phyloP scores from a whole-genome alignment of 164 flowering plant species.

The Malania oleifera region DNA sequence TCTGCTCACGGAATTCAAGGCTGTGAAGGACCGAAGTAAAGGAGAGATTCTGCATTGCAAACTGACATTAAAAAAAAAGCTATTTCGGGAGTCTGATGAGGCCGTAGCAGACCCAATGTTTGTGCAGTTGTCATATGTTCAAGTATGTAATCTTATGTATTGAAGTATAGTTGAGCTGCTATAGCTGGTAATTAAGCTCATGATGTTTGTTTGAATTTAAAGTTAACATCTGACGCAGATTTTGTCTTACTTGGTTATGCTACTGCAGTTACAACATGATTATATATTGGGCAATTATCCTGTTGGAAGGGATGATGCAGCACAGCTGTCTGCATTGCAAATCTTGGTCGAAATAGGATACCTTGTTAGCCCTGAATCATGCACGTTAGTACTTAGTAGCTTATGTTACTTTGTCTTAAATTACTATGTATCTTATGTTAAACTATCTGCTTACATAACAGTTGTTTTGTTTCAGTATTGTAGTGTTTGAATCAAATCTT shows the following conservation, averaged over 20 bases:
- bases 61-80: conserved; percentile 73
- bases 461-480: not conserved
- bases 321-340: conserved; percentile 91
- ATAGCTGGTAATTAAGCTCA: not conserved
- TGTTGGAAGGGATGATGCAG: conserved; percentile 98
- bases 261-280: conserved; percentile 92
- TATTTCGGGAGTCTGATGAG: conserved; percentile 99
- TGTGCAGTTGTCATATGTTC: conserved; percentile 90
- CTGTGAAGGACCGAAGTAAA: conserved; percentile 86
- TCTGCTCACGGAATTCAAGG: conserved; percentile 88
- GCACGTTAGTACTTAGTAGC: conserved; percentile 86
- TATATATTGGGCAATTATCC: conserved; percentile 97
- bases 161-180: not conserved
- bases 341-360: conserved; percentile 93
- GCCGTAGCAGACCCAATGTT: conserved; percentile 91
- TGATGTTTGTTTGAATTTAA: not conserved
- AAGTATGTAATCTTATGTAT: conserved; percentile 42
- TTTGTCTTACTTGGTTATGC: conserved; percentile 11
- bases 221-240: not conserved
- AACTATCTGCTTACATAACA: not conserved
- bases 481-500: not conserved
- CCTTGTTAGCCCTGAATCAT: conserved; percentile 62
- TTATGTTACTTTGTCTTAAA: not conserved
- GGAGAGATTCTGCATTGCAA: conserved; percentile 97
- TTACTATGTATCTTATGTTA: not conserved